A percentile compares a stretch with the other conserved stretches of the same genome.
Evolutionary conservation across 306 rosid genomes (phyloP).

Genomic region (Psophocarpus tetragonolobus): DNA sequence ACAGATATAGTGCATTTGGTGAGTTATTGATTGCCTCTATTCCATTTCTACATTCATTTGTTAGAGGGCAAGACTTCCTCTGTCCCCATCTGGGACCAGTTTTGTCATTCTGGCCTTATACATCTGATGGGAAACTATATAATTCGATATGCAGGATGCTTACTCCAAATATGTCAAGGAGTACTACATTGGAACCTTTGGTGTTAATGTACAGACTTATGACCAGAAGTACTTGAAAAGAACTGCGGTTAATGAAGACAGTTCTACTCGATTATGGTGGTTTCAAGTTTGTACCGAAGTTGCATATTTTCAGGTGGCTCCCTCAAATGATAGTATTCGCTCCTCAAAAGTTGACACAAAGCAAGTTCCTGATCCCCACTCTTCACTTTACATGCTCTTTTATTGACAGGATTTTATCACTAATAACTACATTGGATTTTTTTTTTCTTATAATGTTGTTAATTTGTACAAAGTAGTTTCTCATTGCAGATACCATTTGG

Average conservation of each 20-base stretch:
- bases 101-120: constrained; percentile 2
- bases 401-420: constrained; percentile 1
- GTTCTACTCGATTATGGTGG: constrained; percentile 88
- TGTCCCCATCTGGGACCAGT: neutral
- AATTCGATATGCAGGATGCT: constrained; percentile 58
- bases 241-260: constrained; percentile 51
- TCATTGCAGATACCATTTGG: constrained; percentile 80
- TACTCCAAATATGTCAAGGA: constrained; percentile 89
- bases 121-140: constrained; percentile 30
- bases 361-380: constrained; percentile 46
- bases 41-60: constrained; percentile 11
- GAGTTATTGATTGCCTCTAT: neutral
- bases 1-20: neutral
- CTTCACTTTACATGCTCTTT: neutral
- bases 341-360: constrained; percentile 74
- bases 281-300: constrained; percentile 98
- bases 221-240: constrained; percentile 72
- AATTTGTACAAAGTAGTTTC: constrained; percentile 6
- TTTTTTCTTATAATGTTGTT: constrained; percentile 6
- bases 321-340: constrained; percentile 84
- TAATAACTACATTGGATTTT: neutral
- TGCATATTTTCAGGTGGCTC: constrained; percentile 96
- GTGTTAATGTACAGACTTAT: constrained; percentile 51
- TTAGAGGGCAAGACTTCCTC: neutral
- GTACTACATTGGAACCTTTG: constrained; percentile 61